A percentile compares a stretch with the other conserved stretches of the same genome.
phyloP scores from a whole-genome alignment of 2,329 filamentous ascomycete species.

The Aspergillus pseudonomiae region DNA sequence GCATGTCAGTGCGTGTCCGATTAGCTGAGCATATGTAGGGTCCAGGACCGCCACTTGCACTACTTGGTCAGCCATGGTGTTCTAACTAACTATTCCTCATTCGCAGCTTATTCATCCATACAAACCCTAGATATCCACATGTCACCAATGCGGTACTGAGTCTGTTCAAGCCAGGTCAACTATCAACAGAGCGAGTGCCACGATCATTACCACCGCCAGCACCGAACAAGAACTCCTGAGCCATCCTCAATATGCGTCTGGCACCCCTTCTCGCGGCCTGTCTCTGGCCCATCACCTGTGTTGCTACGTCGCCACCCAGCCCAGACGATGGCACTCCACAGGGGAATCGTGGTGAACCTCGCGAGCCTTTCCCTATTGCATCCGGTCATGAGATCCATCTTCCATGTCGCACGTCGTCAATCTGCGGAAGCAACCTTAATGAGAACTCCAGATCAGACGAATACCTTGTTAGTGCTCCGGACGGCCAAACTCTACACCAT shows the following conservation, averaged over 20 bases:
- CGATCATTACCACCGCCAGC: not conserved
- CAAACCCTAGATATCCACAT: not conserved
- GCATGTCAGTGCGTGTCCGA: not conserved
- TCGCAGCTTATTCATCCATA: no score
- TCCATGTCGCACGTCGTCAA: not conserved
- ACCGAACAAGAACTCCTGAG: rapidly evolving
- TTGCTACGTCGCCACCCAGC: not conserved
- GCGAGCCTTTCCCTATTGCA: not conserved
- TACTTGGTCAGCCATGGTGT: not conserved
- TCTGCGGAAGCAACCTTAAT: not conserved
- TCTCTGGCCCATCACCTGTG: not conserved
- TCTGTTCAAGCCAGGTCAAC: not conserved
- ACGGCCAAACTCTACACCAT: not conserved
- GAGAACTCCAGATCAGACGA: not conserved
- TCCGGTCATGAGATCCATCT: not conserved
- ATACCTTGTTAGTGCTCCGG: not conserved
- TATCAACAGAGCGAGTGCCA: not conserved
- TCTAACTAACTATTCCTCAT: no score
- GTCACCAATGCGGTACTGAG: not conserved
- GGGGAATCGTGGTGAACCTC: not conserved
- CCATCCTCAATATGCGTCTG: not conserved
- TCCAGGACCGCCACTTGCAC: not conserved
- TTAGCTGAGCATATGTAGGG: not conserved
- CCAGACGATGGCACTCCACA: no score
- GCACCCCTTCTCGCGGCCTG: not conserved